phyloP scores from a whole-genome alignment of 2,329 filamentous ascomycete species.

The Monilinia vaccinii-corymbosi region DNA sequence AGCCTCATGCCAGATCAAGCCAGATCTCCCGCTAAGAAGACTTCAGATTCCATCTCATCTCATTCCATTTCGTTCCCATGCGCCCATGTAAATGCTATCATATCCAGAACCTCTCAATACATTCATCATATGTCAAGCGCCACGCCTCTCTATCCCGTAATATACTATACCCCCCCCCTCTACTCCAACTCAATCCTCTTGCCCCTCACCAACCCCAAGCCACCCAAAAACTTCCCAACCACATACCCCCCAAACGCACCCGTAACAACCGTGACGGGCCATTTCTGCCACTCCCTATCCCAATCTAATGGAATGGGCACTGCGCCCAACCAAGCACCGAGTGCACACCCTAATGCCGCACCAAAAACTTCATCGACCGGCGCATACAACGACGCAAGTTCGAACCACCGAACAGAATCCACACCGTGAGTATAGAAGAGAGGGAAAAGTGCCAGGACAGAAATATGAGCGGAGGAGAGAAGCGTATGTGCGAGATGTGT shows the following conservation, averaged over 20 bases:
- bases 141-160: background rate
- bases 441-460: slow-evolving; percentile 68
- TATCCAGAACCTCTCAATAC: background rate
- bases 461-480: slow-evolving; percentile 72
- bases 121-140: background rate
- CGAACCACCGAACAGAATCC: slow-evolving; percentile 59
- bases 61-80: background rate
- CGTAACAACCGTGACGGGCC: slow-evolving; percentile 83
- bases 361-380: slow-evolving; percentile 83
- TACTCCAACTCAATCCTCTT: slow-evolving; percentile 29
- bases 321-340: slow-evolving; percentile 88
- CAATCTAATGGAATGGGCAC: slow-evolving; percentile 94
- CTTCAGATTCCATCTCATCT: too few relatives aligned
- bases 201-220: slow-evolving; percentile 22
- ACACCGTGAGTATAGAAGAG: slow-evolving; percentile 81
- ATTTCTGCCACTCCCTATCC: slow-evolving; percentile 99
- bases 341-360: slow-evolving; percentile 62
- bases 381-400: slow-evolving; percentile 55
- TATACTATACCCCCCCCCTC: background rate
- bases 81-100: background rate
- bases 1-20: background rate
- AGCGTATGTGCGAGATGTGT: slow-evolving; percentile 71
- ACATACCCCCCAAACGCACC: slow-evolving; percentile 75
- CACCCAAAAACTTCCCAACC: slow-evolving; percentile 56
- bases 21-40: background rate